phyloP scores from a whole-genome alignment of 768 basidiomycete species.

The Leccinum fibrillosum region DNA sequence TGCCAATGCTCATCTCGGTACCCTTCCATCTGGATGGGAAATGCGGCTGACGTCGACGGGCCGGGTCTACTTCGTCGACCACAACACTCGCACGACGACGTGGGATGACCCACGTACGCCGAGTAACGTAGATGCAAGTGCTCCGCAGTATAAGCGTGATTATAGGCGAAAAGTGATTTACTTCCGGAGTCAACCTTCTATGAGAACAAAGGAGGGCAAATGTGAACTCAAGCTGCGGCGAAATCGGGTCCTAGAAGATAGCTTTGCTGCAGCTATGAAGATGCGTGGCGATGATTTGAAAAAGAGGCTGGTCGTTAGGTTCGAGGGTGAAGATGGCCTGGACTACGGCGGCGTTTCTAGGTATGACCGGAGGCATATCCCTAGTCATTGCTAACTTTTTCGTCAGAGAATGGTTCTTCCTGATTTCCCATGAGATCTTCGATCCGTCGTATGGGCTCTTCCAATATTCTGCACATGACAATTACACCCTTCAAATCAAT shows the following conservation, averaged over 20 bases:
- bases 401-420: conserved; percentile 80
- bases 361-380: conserved; percentile 32
- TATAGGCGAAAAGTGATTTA: conserved; percentile 90
- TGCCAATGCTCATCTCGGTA: conserved; percentile 64
- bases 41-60: conserved; percentile 86
- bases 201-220: conserved; percentile 73
- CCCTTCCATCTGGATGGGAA: conserved; percentile 91
- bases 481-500: conserved; percentile 79
- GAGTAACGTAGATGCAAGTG: conserved; percentile 76
- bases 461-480: conserved; percentile 77
- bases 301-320: conserved; percentile 67
- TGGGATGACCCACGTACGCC: conserved; percentile 94
- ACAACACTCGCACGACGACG: conserved; percentile 83
- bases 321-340: conserved; percentile 77
- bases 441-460: conserved; percentile 81
- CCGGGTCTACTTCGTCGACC: conserved; percentile 90
- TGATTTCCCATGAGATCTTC: conserved; percentile 80
- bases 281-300: conserved; percentile 69
- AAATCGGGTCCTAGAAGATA: conserved; percentile 80
- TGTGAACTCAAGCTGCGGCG: conserved; percentile 85
- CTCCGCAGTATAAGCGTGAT: conserved; percentile 95
- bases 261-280: conserved; percentile 82
- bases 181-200: conserved; percentile 87
- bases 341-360: conserved; percentile 78
- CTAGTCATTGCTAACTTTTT: conserved; percentile 1